Evolutionary conservation across 1,284 basidiomycete species (phyloP).

Genomic region (Austroboletus rostrupii): DNA sequence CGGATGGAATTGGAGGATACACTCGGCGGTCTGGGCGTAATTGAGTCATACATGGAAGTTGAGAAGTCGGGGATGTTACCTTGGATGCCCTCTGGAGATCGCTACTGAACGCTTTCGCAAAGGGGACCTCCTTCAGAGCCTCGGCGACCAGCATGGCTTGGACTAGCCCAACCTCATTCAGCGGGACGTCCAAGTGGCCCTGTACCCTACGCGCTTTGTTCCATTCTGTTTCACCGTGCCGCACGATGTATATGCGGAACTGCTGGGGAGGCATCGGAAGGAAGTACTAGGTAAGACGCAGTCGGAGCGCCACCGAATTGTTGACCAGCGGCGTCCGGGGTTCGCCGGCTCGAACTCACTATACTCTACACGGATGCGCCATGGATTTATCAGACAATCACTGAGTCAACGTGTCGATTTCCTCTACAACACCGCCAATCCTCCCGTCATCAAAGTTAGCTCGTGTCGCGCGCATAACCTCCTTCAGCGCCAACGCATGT

Average conservation of each 20-base stretch:
- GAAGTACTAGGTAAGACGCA: neutral
- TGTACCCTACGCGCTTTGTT: constrained; percentile 62
- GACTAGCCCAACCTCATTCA: constrained; percentile 54
- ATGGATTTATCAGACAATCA: constrained; percentile 1
- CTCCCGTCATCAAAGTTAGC: constrained; percentile 55
- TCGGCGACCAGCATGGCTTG: constrained; percentile 56
- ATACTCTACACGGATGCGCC: no score
- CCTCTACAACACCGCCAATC: constrained; percentile 46
- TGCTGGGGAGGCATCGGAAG: constrained; percentile 20
- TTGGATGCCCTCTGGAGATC: constrained; percentile 59
- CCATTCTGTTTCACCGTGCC: constrained; percentile 73
- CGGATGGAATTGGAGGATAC: constrained; percentile 53
- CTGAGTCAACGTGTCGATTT: constrained; percentile 38
- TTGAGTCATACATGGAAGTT: neutral
- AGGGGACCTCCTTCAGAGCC: constrained; percentile 46
- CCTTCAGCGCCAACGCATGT: constrained; percentile 34
- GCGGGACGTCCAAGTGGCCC: constrained; percentile 62
- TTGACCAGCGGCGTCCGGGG: neutral
- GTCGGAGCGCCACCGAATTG: neutral
- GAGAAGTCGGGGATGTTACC: constrained; percentile 35
- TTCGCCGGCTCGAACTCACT: neutral
- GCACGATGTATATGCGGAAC: constrained; percentile 57
- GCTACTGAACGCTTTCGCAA: constrained; percentile 58
- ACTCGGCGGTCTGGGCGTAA: constrained; percentile 54
- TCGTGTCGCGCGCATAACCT: constrained; percentile 39